Evolutionary conservation across 2,329 filamentous ascomycete species (phyloP), one percentile per base, ranked within the genome.

Genomic region (Fusarium miscanthi): DNA sequence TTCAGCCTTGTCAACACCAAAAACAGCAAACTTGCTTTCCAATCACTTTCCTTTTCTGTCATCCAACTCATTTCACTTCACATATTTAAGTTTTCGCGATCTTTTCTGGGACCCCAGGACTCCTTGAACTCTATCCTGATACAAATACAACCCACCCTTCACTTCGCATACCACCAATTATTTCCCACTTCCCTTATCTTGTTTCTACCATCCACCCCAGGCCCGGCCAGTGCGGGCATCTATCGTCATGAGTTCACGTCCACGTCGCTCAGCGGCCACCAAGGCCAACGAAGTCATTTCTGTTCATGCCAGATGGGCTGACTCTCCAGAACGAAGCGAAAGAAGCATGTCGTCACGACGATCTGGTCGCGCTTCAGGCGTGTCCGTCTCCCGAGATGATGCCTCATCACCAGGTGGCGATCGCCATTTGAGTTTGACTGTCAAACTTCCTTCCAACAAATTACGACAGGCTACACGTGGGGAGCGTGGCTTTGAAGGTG

Each of bases 311-410:
- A 82, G 77, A 78, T 82, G 80, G 81, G 80, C 82, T 83, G 80
- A 83, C 80, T 78, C 78, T 41, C 79, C 77, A 74, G 81, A 81
- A 73, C 81, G 76, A 65, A 79, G 76, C 69, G 80, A 82, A 63
- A 70, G 74, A 72, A 83, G 78, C 78, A 88, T 88, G 86, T 86
- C 87, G 54, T 84, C 86, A 61, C 84, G 87, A 76, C 84, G 87
- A 74, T 85, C 85, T 57, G 85, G 85, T 75, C 84, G 86, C 77
- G 81, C 79, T 73, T 83, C 80, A 69, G 83, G 80, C 64, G 81
- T 82, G 70, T 82, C 83, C 57, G 79, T 83, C 72, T 82, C 83
- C 49, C 83, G 85, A 77, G 85, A 84, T 66, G 82, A 82, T 69
- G 83, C 82, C 23, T 86, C 84, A 19, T 87, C 85, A 30, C 83